These are phyloP conservation scores for Entrophospora sp. DNA, from an alignment of 192 early-diverging fungal genomes.

Conservation along the genomic window DNA sequence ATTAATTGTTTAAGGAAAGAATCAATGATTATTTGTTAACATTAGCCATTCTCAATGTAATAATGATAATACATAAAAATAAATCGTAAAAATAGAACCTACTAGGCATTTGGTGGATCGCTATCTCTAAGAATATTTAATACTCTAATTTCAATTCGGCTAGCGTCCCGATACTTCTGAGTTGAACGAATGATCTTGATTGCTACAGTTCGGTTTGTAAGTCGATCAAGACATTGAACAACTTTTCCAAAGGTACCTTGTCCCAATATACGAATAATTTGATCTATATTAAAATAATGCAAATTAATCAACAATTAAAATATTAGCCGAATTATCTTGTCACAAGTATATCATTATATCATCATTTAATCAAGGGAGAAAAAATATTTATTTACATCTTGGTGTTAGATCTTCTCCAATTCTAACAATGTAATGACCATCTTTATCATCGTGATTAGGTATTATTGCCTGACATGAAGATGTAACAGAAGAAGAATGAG, in stretches of 20 bases:
- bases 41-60: no score
- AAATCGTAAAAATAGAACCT: constrained; percentile 25
- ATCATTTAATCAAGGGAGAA: neutral
- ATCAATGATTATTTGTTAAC: neutral
- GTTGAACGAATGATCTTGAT: constrained; percentile 92
- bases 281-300: constrained; percentile 42
- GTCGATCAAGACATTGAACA: constrained; percentile 73
- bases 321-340: no score
- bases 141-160: constrained; percentile 81
- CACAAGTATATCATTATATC: no score
- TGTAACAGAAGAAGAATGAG: constrained; percentile 6
- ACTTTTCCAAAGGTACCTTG: constrained; percentile 99
- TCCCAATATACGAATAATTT: constrained; percentile 77
- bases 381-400: constrained; percentile 56
- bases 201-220: constrained; percentile 50
- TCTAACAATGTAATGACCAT: constrained; percentile 86
- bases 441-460: constrained; percentile 72
- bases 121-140: constrained; percentile 66
- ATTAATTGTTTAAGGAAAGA: neutral
- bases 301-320: no score
- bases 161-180: constrained; percentile 92
- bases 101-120: constrained; percentile 78
- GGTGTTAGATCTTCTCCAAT: constrained; percentile 62
- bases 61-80: neutral
- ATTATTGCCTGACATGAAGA: constrained; percentile 16